phyloP scores from a whole-genome alignment of 148 eudicot species.

The Suaeda aralocaspica region DNA sequence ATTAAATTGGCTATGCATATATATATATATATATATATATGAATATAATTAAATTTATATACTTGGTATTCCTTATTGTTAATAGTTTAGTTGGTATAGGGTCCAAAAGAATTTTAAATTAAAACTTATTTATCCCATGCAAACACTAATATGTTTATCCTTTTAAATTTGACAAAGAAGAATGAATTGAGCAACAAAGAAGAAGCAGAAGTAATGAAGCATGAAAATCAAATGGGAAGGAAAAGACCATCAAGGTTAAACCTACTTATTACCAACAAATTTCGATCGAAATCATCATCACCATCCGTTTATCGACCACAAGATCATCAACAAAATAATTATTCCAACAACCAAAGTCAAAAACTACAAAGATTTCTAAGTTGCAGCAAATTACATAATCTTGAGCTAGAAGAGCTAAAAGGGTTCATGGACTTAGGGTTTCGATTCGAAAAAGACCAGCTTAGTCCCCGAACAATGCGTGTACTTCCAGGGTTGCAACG shows the following conservation, averaged over 20 bases:
- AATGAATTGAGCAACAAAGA: conserved; percentile 10
- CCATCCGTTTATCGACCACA: conserved; percentile 10
- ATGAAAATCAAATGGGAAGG: not conserved
- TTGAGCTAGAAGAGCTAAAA: conserved; percentile 57
- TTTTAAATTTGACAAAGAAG: no score
- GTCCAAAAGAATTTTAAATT: no score
- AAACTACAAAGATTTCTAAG: conserved; percentile 36
- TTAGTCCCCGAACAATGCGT: conserved; percentile 44
- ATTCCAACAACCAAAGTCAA: conserved; percentile 5
- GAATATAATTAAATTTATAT: no score
- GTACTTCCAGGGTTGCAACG: conserved; percentile 58
- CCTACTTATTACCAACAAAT: conserved; percentile 4
- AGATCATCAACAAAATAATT: not conserved
- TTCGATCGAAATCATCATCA: conserved; percentile 30
- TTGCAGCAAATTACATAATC: conserved; percentile 41
- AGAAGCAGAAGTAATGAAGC: conserved; percentile 8
- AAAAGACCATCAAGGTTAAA: conserved; percentile 5
- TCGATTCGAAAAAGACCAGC: conserved; percentile 33
- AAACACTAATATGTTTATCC: no score
- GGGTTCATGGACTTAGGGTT: conserved; percentile 74
- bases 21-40: no score
- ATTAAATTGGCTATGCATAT: no score
- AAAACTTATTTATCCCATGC: no score
- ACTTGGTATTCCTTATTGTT: no score
- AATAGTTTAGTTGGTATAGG: no score